phyloP scores from a whole-genome alignment of 768 basidiomycete genomes.

The Podaxis carcinomalis region DNA sequence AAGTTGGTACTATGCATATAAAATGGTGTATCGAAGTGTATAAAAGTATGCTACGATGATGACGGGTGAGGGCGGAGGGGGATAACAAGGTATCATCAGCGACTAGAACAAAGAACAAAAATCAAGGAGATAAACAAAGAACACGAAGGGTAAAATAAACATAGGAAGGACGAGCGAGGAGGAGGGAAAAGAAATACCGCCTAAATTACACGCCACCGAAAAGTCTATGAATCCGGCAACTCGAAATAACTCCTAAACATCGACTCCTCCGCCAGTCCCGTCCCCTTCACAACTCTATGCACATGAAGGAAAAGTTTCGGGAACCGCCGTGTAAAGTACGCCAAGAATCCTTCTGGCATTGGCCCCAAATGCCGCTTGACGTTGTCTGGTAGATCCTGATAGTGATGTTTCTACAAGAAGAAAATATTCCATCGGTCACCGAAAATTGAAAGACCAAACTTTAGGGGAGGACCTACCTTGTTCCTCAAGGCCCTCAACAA shows the following conservation, averaged over 20 bases:
- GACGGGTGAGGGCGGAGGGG: neutral
- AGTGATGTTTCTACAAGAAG: conserved; percentile 84
- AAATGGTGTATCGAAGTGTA: neutral
- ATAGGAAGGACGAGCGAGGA: neutral
- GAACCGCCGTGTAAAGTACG: conserved; percentile 92
- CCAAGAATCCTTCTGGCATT: conserved; percentile 89
- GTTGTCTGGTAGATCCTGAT: conserved; percentile 92
- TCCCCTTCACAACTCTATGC: conserved; percentile 72
- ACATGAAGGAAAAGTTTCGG: conserved; percentile 91
- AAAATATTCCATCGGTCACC: conserved; percentile 5
- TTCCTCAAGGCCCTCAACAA: conserved; percentile 89
- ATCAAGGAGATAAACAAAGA: no score
- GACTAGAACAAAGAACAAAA: neutral
- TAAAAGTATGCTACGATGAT: neutral
- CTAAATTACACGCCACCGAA: neutral
- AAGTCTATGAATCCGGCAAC: conserved; percentile 35
- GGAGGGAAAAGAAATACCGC: neutral
- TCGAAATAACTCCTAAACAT: conserved; percentile 93
- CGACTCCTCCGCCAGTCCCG: conserved; percentile 72
- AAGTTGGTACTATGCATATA: neutral
- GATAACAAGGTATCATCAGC: neutral
- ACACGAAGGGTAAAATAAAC: no score
- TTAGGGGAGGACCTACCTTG: conserved; percentile 56
- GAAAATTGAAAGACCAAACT: neutral
- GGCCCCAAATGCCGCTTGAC: conserved; percentile 85